Base-by-base conservation (phyloP, 2,329 filamentous ascomycete genomes). In the Colletotrichum euphorbiae region DNA sequence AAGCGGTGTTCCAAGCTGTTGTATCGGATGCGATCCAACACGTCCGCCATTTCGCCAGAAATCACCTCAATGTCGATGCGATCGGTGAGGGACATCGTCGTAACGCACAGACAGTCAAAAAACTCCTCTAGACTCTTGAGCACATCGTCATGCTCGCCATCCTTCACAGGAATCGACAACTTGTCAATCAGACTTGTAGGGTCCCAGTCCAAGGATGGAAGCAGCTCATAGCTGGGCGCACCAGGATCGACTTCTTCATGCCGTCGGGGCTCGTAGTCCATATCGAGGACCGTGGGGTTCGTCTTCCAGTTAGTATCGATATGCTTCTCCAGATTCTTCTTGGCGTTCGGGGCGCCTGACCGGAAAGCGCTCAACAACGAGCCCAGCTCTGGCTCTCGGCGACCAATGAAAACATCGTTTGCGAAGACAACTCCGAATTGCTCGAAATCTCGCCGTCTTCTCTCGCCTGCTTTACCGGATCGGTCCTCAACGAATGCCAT, bases 21-120 rank as follows among this genome's bases (percentile, higher is more conserved):
- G 24, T 51, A n/a, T 28, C 24, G 24, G 28, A 51, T 51, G n/a
- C 48, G 48, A 43, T 77, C 77, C 71, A 77, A 61, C 17, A 73
- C 62, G 43, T 78, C 74, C 0, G 71, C 62, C 75, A 77, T 76
- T 21, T 77, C 76, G 1, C 75, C 75, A 17, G 72, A 66, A n/a
- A 76, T 62, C n/a, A 72, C 51, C 67, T 76, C 76, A 6, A 76
- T 50, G 4, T 60, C 19, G 17, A 70, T 31, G n/a, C 69, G 58
- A n/a, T 50, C 9, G 5, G 17, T 11, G 8, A 69, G 45, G 6
- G n/a, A 5, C 24, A 51, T 4, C 50, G 12, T 31, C 50, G 6
- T 19, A 55, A 24, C 3, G 45, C 61, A 19, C 0, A 62, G 12
- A 9, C 24, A 15, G 2, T 66, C 33, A 17, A 73, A 69, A 24